A percentile compares a stretch with the other conserved stretches of the same genome.
Evolutionary conservation across 768 basidiomycete genomes (phyloP).

Genomic region (Pulveroboletus frians): DNA sequence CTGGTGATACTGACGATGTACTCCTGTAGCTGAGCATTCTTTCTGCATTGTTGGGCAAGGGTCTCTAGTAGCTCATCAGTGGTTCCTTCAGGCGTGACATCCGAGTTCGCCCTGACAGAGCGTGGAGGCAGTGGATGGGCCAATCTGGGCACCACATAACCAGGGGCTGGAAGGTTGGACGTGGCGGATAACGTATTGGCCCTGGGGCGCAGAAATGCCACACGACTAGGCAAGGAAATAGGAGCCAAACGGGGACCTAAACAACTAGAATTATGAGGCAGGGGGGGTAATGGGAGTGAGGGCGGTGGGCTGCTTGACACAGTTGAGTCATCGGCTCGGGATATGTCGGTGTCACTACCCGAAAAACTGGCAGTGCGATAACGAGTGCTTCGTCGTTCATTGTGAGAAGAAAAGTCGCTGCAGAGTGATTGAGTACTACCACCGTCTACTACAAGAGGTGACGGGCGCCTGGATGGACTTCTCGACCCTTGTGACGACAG

Average conservation of each 20-base stretch:
- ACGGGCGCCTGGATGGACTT: constrained; percentile 10
- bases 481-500: constrained; percentile 24
- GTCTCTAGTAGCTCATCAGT: constrained; percentile 48
- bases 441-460: constrained; percentile 12
- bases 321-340: constrained; percentile 17
- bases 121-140: constrained; percentile 25
- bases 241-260: constrained; percentile 15
- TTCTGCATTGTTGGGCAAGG: constrained; percentile 43
- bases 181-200: constrained; percentile 29
- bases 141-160: constrained; percentile 12
- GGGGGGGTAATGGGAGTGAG: constrained; percentile 43
- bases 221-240: constrained; percentile 15
- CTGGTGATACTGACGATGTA: constrained; percentile 50
- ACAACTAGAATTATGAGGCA: constrained; percentile 24
- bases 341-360: constrained; percentile 30
- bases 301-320: constrained; percentile 32
- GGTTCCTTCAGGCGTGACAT: constrained; percentile 30
- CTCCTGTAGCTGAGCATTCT: constrained; percentile 49
- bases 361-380: constrained; percentile 22
- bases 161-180: constrained; percentile 26
- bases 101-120: constrained; percentile 21
- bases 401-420: constrained; percentile 15
- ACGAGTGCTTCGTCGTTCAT: constrained; percentile 15
- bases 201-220: constrained; percentile 27
- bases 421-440: constrained; percentile 3